Evolutionary conservation across 352 stramenopile genomes (phyloP).

Genomic region (Phytopythium montanum): DNA sequence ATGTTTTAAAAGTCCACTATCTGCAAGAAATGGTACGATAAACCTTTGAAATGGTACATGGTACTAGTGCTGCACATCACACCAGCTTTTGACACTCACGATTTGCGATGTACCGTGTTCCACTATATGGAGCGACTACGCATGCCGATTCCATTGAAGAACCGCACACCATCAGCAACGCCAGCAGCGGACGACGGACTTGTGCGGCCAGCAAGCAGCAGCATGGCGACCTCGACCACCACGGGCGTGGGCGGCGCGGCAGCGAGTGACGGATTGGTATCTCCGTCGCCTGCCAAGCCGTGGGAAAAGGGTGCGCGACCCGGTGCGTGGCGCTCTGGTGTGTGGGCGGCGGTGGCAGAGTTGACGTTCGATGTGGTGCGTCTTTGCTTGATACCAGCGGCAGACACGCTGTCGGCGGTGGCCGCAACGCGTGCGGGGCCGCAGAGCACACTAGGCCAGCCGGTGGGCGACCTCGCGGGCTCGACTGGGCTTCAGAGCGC

Average conservation of each 20-base stretch:
- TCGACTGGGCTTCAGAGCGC: constrained; percentile 6
- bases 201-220: neutral
- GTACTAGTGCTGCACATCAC: too few relatives aligned
- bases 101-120: too few relatives aligned
- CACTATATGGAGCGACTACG: too few relatives aligned
- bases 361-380: constrained; percentile 3
- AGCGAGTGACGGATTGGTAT: neutral
- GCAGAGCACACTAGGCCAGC: neutral
- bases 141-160: too few relatives aligned
- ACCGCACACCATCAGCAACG: too few relatives aligned
- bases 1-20: too few relatives aligned
- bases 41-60: too few relatives aligned
- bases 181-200: too few relatives aligned
- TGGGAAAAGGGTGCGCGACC: constrained; percentile 43
- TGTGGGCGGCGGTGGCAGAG: constrained; percentile 1
- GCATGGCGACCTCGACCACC: constrained; percentile 21
- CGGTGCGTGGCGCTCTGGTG: constrained; percentile 13
- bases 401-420: constrained; percentile 14
- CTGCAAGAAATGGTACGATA: too few relatives aligned
- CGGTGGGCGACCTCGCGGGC: constrained; percentile 4
- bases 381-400: constrained; percentile 11
- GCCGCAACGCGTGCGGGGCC: constrained; percentile 7
- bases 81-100: too few relatives aligned
- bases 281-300: constrained; percentile 32
- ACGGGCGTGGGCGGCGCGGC: constrained; percentile 9